Evolutionary conservation across 2,329 filamentous ascomycete species (phyloP).

Genomic region (Myriosclerotinia curreyana): DNA sequence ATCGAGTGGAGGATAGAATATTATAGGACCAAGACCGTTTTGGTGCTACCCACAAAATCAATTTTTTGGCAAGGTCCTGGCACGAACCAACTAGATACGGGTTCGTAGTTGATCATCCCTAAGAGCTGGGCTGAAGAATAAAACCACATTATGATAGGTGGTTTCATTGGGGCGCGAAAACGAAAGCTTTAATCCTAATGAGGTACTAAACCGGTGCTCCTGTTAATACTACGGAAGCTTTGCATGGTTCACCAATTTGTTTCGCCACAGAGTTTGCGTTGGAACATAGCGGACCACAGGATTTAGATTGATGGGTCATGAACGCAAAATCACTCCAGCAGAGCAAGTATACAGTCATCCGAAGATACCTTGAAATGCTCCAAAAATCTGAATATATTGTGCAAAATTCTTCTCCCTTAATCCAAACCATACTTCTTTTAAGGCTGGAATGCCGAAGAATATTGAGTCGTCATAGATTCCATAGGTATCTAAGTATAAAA

Average conservation of each 20-base stretch:
- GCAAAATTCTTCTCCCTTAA: conserved; percentile 1
- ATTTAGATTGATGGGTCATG: too few species aligned
- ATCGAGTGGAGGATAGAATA: conserved; percentile 6
- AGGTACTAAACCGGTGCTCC: background rate
- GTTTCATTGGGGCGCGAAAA: conserved; percentile 1
- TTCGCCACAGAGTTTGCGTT: background rate
- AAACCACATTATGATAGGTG: conserved; percentile 7
- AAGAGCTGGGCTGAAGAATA: conserved; percentile 2
- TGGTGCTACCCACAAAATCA: background rate
- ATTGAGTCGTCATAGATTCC: conserved; percentile 4
- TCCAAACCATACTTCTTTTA: background rate
- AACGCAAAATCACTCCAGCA: background rate
- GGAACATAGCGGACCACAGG: too few species aligned
- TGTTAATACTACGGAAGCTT: conserved; percentile 11
- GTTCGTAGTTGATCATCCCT: conserved; percentile 2
- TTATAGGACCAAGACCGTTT: conserved; percentile 7
- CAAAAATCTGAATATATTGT: background rate
- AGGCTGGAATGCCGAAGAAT: background rate
- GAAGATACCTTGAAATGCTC: conserved; percentile 1
- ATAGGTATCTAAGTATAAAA: background rate
- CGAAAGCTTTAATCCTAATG: conserved; percentile 4
- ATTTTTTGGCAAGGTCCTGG: background rate
- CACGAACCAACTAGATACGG: conserved; percentile 7
- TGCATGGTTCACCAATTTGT: conserved; percentile 11
- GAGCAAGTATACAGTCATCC: background rate